Conservation (phyloP, 495 filamentous ascomycete genomes). For the Hamigera avellanea region DNA sequence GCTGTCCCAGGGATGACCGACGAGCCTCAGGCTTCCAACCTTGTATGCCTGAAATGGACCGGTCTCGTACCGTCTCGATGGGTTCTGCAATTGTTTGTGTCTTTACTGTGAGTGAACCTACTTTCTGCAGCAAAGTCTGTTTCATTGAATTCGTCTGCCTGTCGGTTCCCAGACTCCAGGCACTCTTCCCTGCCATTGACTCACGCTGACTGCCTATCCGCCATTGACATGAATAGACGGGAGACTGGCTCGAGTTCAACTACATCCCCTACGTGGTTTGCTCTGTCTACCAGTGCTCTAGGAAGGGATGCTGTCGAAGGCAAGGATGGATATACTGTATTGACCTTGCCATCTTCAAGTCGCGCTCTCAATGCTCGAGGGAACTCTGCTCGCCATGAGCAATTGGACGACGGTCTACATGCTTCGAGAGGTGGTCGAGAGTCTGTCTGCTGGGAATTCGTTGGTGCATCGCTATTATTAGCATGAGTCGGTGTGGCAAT, state of each 20-base stretch:
- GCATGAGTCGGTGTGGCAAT: neutral
- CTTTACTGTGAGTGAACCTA: slow-evolving; percentile 25
- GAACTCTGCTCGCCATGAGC: neutral
- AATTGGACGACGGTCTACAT: neutral
- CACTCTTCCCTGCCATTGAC: neutral
- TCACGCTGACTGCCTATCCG: neutral
- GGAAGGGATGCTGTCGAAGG: slow-evolving; percentile 28
- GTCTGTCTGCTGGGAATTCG: slow-evolving; percentile 27
- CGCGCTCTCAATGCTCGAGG: neutral
- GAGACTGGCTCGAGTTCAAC: slow-evolving; percentile 7
- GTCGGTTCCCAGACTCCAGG: neutral
- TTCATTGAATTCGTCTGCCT: neutral
- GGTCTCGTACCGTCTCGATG: slow-evolving; percentile 31
- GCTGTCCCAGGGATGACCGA: slow-evolving; percentile 40
- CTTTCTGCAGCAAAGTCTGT: slow-evolving; percentile 4
- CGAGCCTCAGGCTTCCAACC: slow-evolving; percentile 7
- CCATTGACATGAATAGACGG: slow-evolving; percentile 3
- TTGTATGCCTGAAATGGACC: slow-evolving; percentile 37
- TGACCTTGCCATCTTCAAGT: slow-evolving; percentile 10
- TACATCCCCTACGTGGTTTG: slow-evolving; percentile 21
- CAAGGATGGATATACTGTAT: slow-evolving; percentile 34
- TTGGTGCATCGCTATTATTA: slow-evolving; percentile 19
- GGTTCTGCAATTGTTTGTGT: slow-evolving; percentile 27
- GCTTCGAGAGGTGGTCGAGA: slow-evolving; percentile 3
- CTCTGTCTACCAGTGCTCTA: slow-evolving; percentile 24